Conservation (phyloP, 768 basidiomycete species). For the Agrocybe praecox region DNA sequence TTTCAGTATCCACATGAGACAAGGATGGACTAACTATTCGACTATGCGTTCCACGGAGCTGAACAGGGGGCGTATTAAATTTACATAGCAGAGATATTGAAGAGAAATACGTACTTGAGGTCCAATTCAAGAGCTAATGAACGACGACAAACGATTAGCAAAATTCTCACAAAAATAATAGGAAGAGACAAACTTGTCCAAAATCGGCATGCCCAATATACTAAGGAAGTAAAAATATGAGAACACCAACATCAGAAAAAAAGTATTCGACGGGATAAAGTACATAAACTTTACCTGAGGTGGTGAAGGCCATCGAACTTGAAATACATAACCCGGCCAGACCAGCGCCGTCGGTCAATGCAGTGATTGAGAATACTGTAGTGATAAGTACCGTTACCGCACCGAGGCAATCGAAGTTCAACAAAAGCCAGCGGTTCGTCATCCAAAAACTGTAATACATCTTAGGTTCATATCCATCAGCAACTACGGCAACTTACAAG, state of each 20-base stretch:
- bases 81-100: not conserved
- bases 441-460: conserved; percentile 93
- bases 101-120: conserved; percentile 62
- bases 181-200: conserved; percentile 38
- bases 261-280: conserved; percentile 38
- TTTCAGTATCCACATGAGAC: conserved; percentile 54
- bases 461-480: conserved; percentile 30
- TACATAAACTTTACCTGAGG: conserved; percentile 31
- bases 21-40: conserved; percentile 61
- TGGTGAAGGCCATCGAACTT: conserved; percentile 58
- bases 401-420: conserved; percentile 83
- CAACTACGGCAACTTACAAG: not conserved
- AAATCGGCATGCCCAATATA: conserved; percentile 56
- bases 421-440: conserved; percentile 83
- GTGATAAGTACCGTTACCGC: conserved; percentile 74
- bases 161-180: conserved; percentile 13
- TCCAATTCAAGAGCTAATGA: conserved; percentile 66
- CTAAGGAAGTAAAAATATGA: conserved; percentile 16
- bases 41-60: conserved; percentile 90
- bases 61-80: too few relatives aligned
- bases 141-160: conserved; percentile 44
- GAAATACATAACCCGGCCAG: conserved; percentile 76
- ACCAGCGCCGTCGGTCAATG: conserved; percentile 54
- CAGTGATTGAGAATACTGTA: conserved; percentile 73
- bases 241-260: not conserved